phyloP scores from a whole-genome alignment of 345 rosid genomes.

The Ricinus communis region DNA sequence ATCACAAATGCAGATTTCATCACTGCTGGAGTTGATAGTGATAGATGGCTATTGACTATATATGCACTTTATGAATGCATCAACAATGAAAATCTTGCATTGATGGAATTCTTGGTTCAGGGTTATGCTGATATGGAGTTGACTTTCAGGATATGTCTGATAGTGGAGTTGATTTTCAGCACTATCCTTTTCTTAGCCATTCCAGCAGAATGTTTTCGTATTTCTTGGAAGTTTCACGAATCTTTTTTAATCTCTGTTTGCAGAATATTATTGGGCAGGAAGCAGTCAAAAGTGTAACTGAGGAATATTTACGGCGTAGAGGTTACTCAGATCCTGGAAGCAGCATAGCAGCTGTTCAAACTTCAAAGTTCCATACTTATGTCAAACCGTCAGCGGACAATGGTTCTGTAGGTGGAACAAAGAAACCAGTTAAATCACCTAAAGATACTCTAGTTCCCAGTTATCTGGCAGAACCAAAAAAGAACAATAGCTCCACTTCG shows the following conservation, averaged over 20 bases:
- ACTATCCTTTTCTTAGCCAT: not conserved
- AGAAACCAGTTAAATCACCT: slow-evolving; percentile 44
- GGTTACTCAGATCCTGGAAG: slow-evolving; percentile 50
- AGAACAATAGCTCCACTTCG: slow-evolving; percentile 26
- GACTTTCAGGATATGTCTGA: not conserved
- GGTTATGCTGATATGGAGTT: not conserved
- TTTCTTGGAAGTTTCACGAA: not conserved
- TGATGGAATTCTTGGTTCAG: not conserved
- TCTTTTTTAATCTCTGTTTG: slow-evolving; percentile 21
- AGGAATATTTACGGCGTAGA: slow-evolving; percentile 69
- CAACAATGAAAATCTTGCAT: not conserved
- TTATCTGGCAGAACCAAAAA: slow-evolving; percentile 32
- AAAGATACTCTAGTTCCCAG: slow-evolving; percentile 44
- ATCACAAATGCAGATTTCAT: not conserved
- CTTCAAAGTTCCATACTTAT: slow-evolving; percentile 67
- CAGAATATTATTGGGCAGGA: slow-evolving; percentile 87
- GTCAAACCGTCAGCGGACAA: slow-evolving; percentile 65
- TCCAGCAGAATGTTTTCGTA: not conserved
- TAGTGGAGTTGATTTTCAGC: not conserved
- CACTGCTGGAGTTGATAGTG: not conserved
- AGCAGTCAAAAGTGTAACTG: slow-evolving; percentile 63
- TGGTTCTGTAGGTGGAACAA: slow-evolving; percentile 41
- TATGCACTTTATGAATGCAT: not conserved
- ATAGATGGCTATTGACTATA: not conserved
- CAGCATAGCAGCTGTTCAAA: slow-evolving; percentile 34